Evolutionary conservation across 257 asterid species (phyloP).

Genomic region (Gentiana dahurica): DNA sequence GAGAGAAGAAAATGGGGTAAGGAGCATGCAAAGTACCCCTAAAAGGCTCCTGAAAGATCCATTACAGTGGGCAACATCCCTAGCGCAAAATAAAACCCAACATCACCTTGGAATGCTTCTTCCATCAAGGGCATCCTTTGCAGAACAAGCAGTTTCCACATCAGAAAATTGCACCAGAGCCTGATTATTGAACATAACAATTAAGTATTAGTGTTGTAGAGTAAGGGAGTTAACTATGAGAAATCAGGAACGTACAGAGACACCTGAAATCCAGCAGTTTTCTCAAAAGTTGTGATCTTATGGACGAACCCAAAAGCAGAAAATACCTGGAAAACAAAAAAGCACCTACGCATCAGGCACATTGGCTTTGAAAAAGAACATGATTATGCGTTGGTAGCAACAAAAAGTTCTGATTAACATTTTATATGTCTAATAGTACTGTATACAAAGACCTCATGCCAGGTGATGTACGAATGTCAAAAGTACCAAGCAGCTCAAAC

Average conservation of each 20-base stretch:
- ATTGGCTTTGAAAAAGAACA: background rate
- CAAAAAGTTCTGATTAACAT: too few species aligned
- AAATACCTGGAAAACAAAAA: conserved; percentile 45
- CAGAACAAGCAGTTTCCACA: conserved; percentile 73
- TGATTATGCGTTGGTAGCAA: too few species aligned
- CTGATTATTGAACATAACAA: conserved; percentile 22
- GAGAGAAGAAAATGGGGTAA: conserved; percentile 23
- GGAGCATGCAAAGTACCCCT: conserved; percentile 61
- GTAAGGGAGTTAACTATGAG: background rate
- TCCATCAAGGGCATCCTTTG: conserved; percentile 92
- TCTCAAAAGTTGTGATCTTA: conserved; percentile 90
- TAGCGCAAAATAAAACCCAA: conserved; percentile 51
- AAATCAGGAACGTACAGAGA: conserved; percentile 7
- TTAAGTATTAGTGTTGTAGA: background rate
- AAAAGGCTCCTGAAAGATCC: conserved; percentile 51
- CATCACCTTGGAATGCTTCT: conserved; percentile 96
- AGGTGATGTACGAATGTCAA: too few species aligned
- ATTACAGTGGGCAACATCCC: conserved; percentile 40
- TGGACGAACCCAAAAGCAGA: conserved; percentile 91
- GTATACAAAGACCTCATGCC: too few species aligned
- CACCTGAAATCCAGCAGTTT: conserved; percentile 97
- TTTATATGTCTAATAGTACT: too few species aligned
- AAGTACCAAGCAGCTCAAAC: too few species aligned
- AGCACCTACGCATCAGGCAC: conserved; percentile 2
- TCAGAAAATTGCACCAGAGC: conserved; percentile 92